phyloP scores from a whole-genome alignment of 176 grass and related monocot genomes.

The Canna indica region DNA sequence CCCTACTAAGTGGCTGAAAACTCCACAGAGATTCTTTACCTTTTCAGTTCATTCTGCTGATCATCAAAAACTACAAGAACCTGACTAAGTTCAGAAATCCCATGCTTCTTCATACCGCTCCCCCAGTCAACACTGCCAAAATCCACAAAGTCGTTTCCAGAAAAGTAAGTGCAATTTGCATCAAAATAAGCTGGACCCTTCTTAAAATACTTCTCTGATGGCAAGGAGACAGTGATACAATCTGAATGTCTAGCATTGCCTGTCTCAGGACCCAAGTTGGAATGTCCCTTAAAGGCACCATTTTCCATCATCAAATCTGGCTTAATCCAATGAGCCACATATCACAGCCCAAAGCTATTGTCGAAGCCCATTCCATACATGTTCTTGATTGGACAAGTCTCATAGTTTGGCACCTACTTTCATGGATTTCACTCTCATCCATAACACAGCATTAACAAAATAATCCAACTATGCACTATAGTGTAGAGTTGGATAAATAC shows the following conservation, averaged over 20 bases:
- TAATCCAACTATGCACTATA: no score
- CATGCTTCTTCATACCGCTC: constrained; percentile 55
- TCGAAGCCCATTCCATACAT: constrained; percentile 87
- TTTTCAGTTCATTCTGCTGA: constrained; percentile 89
- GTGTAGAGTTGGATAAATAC: no score
- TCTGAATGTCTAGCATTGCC: constrained; percentile 60
- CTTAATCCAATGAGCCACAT: constrained; percentile 78
- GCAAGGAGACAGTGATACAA: constrained; percentile 64
- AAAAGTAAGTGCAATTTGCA: constrained; percentile 80
- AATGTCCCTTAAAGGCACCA: constrained; percentile 88
- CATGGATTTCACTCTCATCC: no score
- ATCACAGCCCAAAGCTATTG: constrained; percentile 94
- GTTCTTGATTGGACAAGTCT: constrained; percentile 77
- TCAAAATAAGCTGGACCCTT: constrained; percentile 92
- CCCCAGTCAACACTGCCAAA: constrained; percentile 71
- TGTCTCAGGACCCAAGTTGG: constrained; percentile 80
- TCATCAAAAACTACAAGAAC: constrained; percentile 95
- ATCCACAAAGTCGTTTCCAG: constrained; percentile 74
- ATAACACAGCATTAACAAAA: no score
- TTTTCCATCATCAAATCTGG: constrained; percentile 89
- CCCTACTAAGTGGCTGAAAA: neutral
- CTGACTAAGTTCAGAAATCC: constrained; percentile 53
- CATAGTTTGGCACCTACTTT: constrained; percentile 45
- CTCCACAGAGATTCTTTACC: constrained; percentile 25
- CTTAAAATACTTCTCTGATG: constrained; percentile 80